A percentile compares a stretch with the other conserved stretches of the same genome.
phyloP scores from a whole-genome alignment of 176 grass and related monocot species.

The Canna indica region DNA sequence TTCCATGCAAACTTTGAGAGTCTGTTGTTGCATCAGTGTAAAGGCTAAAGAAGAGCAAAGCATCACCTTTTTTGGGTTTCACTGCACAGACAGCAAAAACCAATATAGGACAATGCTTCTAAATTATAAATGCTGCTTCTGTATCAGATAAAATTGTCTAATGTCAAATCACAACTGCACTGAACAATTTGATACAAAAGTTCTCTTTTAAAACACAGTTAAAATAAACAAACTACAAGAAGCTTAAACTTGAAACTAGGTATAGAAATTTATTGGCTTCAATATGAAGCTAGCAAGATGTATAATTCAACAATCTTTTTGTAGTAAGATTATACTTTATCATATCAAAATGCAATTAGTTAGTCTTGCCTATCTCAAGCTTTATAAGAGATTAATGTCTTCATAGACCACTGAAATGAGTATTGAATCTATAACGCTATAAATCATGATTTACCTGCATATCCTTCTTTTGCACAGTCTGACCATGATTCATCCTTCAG shows the following conservation, averaged over 20 bases:
- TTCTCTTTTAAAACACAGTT: not conserved
- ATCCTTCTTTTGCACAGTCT: slow-evolving; percentile 80
- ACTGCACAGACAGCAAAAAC: slow-evolving; percentile 35
- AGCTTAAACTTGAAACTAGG: not conserved
- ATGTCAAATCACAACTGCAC: not conserved
- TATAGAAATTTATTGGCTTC: not conserved
- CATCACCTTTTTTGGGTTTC: slow-evolving; percentile 66
- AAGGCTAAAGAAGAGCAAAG: slow-evolving; percentile 85
- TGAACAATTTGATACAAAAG: not conserved
- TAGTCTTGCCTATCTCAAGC: too few relatives aligned
- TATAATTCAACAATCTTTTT: not conserved
- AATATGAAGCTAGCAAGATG: not conserved
- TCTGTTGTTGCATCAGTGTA: slow-evolving; percentile 59
- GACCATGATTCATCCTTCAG: slow-evolving; percentile 68
- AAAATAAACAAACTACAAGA: not conserved
- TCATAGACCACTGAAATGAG: too few relatives aligned
- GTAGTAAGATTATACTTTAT: too few relatives aligned
- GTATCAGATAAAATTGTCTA: not conserved
- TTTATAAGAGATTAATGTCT: too few relatives aligned
- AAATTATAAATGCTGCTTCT: slow-evolving; percentile 9
- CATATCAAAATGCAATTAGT: too few relatives aligned
- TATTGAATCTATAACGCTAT: too few relatives aligned
- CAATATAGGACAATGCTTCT: slow-evolving; percentile 34
- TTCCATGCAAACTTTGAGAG: slow-evolving; percentile 67
- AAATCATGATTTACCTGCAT: slow-evolving; percentile 47